Conservation (phyloP, 2,329 filamentous ascomycete species). For the Trichoderma sp. region DNA sequence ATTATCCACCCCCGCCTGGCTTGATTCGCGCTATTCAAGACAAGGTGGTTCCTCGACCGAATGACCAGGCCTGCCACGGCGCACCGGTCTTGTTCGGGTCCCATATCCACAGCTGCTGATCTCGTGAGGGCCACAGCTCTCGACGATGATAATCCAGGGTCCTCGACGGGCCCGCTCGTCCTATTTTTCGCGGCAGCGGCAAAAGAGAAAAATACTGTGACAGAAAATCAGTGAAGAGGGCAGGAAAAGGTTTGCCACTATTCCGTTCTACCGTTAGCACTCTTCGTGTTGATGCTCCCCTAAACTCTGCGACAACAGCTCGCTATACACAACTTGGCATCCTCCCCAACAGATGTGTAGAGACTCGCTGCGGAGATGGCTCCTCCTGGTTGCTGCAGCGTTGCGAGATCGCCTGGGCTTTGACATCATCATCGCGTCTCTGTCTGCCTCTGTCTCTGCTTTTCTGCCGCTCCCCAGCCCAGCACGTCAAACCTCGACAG, state of each 20-base stretch:
- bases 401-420: slow-evolving; percentile 24
- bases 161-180: slow-evolving; percentile 1
- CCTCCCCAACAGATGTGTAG: slow-evolving; percentile 15
- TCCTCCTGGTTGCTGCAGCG: slow-evolving; percentile 8
- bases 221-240: not conserved
- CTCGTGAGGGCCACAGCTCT: slow-evolving; percentile 25
- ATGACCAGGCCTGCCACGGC: slow-evolving; percentile 24
- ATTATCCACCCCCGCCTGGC: slow-evolving; percentile 22
- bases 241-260: not conserved
- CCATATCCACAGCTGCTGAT: slow-evolving; percentile 26
- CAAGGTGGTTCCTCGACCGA: slow-evolving; percentile 19
- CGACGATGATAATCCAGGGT: slow-evolving; percentile 21
- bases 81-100: slow-evolving; percentile 21
- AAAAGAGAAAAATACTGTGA: not conserved
- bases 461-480: not conserved
- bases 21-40: slow-evolving; percentile 7
- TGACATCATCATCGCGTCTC: slow-evolving; percentile 24
- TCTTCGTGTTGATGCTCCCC: not conserved
- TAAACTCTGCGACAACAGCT: not conserved
- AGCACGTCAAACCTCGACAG: slow-evolving; percentile 12
- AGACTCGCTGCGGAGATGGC: slow-evolving; percentile 2
- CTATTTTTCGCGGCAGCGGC: not conserved
- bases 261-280: not conserved
- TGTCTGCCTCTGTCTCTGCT: not conserved
- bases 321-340: not conserved